Evolutionary conservation across 257 asterid genomes (phyloP), one percentile per base, ranked within the genome.

Genomic region (Solanum sejunctum): DNA sequence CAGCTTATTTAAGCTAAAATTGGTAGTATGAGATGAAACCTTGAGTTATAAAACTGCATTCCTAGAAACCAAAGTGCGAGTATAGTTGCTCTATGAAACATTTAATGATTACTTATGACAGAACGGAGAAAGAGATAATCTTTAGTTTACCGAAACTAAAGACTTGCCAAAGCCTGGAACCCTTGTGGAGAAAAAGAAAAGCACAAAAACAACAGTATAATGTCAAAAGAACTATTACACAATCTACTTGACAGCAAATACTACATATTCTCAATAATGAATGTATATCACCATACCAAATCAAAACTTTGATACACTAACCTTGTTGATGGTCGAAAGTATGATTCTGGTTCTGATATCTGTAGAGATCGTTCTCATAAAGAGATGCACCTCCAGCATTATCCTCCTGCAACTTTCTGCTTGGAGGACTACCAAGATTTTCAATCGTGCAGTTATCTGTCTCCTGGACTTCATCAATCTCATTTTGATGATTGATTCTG

Each of bases 291-390:
- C 39, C 21, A 45, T 75, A 23, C 41, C 43, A 23, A 75, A 49
- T 75, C 58, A 78, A 52, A 52, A 52, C 83, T 26, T 23, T 16
- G 64, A 56, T 54, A 39, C 20, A 85, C 60, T 86, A 85, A 93
- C 98, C 96, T 91, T 89, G 93, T 80, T 85, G 89, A 63, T 21
- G 89, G 84, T 93, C 93, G 43, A 87, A 87, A 67, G 87, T 88
- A 67, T 87, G 90, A 77, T 80, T 84, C 81, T 88, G 90, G 56
- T 91, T 88, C 81, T 92, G 92, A 88, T 87, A 91, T 45, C 79
- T 77, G 73, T 84, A 89, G 89, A 87, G 52, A 49, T 92, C 91
- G 23, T 86, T 88, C 66, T 93, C 97, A 86, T 80, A 91, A 56
- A 86, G 85, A 75, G 93, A 89, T 61, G 91, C 89, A 77, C 89